Percentiles rank a stretch among this genome's conserved stretches.
These are phyloP conservation scores for Wickerhamomyces mucosus DNA, from an alignment of 805 yeast species.

Conservation along the genomic window DNA sequence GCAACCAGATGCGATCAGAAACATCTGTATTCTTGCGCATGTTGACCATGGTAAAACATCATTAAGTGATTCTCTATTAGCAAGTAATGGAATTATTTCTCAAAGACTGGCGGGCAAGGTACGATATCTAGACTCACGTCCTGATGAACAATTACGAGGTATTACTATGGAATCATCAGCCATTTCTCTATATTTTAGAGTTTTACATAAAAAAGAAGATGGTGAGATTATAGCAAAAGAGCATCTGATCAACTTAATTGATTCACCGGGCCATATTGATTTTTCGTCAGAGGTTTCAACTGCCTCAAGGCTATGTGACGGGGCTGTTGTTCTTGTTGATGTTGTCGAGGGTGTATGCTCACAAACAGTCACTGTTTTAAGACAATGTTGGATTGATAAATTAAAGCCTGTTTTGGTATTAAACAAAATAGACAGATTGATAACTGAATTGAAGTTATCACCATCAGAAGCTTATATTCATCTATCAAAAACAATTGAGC, in stretches of 20 bases:
- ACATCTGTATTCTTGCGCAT: constrained; percentile 93
- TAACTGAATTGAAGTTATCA: constrained; percentile 71
- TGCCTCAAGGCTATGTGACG: constrained; percentile 93
- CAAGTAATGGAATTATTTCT: constrained; percentile 94
- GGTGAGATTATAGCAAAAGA: constrained; percentile 48
- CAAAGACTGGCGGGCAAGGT: constrained; percentile 93
- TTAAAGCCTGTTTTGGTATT: constrained; percentile 80
- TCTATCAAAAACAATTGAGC: constrained; percentile 71
- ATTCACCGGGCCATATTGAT: constrained; percentile 99
- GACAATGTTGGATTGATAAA: constrained; percentile 94
- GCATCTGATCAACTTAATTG: constrained; percentile 82
- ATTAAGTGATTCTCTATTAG: constrained; percentile 80
- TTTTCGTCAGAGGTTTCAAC: constrained; percentile 94
- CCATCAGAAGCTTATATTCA: constrained; percentile 83
- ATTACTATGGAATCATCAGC: constrained; percentile 98
- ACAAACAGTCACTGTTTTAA: constrained; percentile 87
- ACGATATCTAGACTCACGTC: constrained; percentile 84
- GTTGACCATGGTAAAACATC: constrained; percentile 99
- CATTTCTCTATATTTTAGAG: constrained; percentile 81
- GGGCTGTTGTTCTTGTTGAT: constrained; percentile 91
- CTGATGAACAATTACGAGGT: constrained; percentile 93
- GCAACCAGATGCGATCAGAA: constrained; percentile 63
- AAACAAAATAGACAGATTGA: constrained; percentile 83
- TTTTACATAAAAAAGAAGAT: constrained; percentile 36
- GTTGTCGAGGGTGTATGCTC: constrained; percentile 98